Percentiles rank a stretch among this genome's conserved stretches.
Conservation (phyloP, 805 yeast genomes). For the Wickerhamiella azyma region DNA sequence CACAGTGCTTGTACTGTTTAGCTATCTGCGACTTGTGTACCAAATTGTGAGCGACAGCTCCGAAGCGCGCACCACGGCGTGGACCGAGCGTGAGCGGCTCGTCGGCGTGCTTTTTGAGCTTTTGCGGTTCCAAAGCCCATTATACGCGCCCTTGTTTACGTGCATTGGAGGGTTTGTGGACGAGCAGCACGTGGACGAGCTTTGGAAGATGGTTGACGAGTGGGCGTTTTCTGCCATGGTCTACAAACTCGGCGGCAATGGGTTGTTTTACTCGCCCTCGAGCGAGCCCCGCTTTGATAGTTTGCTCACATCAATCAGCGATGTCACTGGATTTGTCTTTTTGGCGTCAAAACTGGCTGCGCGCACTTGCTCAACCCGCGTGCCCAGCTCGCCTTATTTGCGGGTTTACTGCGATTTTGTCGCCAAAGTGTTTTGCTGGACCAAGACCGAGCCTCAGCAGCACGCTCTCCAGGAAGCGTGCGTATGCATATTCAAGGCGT, state of each 20-base stretch:
- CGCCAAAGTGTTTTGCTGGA: conserved; percentile 47
- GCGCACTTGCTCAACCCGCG: neutral
- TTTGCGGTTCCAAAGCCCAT: conserved; percentile 8
- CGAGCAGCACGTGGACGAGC: conserved; percentile 24
- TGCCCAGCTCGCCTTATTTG: conserved; percentile 4
- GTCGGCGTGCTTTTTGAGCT: conserved; percentile 5
- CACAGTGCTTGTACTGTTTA: conserved; percentile 57
- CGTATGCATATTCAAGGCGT: conserved; percentile 38
- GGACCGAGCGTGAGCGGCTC: conserved; percentile 9
- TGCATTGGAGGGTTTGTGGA: conserved; percentile 34
- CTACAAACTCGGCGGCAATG: conserved; percentile 20
- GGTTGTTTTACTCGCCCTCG: conserved; percentile 19
- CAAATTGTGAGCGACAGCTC: conserved; percentile 35
- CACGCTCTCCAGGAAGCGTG: conserved; percentile 42
- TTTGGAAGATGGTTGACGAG: conserved; percentile 59
- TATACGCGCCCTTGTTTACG: conserved; percentile 7
- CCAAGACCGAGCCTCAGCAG: conserved; percentile 25
- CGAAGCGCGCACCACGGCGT: conserved; percentile 24
- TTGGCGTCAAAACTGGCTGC: conserved; percentile 34
- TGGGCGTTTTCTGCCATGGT: conserved; percentile 41
- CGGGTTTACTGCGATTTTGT: conserved; percentile 51
- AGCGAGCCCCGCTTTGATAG: conserved; percentile 33
- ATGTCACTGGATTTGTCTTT: conserved; percentile 45
- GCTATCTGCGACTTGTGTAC: conserved; percentile 54
- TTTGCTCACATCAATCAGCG: conserved; percentile 39